These are phyloP conservation scores for Austropuccinia psidii DNA, from an alignment of 1,284 basidiomycete genomes.

Conservation along the genomic window DNA sequence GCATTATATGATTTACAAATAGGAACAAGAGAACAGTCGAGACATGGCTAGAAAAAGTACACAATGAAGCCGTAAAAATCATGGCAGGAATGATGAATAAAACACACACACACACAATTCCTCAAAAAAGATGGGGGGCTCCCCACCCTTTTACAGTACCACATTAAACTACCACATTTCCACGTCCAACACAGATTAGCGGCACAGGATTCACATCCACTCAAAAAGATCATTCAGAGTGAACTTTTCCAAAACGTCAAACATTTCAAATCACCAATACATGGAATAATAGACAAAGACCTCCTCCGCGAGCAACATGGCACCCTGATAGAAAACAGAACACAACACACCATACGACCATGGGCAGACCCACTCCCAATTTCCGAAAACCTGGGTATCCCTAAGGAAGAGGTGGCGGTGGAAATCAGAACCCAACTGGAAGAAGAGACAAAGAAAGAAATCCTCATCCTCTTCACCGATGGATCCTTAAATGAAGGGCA, in stretches of 20 bases:
- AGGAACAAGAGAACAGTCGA: no score
- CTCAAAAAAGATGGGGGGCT: background rate
- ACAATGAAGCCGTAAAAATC: background rate
- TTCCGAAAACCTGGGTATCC: background rate
- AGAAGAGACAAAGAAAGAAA: no score
- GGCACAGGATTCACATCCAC: background rate
- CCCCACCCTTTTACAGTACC: background rate
- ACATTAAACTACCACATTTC: background rate
- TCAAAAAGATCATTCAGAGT: background rate
- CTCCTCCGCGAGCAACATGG: background rate
- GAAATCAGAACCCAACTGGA: no score
- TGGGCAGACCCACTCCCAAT: background rate
- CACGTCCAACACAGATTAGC: background rate
- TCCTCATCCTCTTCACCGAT: no score
- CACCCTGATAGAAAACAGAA: background rate
- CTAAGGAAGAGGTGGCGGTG: no score
- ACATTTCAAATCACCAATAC: background rate
- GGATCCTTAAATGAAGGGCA: no score
- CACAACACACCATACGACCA: background rate
- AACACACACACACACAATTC: background rate
- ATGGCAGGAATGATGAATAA: background rate
- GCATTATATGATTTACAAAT: no score
- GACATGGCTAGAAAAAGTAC: background rate
- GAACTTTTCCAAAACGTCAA: background rate
- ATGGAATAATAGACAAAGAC: background rate